Conservation (phyloP, 2,329 filamentous ascomycete genomes). For the Diaporthe batatas region DNA sequence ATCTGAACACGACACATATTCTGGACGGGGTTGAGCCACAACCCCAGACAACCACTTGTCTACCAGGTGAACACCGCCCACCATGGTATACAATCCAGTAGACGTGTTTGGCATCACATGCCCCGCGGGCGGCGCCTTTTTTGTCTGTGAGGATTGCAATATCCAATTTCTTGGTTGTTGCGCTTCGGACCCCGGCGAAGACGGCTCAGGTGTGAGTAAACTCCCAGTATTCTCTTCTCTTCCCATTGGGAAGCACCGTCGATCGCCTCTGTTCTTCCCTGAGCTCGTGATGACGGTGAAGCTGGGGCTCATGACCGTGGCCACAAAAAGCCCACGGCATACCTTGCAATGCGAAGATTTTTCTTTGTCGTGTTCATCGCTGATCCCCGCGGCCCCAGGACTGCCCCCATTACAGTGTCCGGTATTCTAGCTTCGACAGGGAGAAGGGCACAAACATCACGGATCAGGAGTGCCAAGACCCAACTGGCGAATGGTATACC, state of each 20-base stretch:
- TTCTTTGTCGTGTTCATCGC: neutral
- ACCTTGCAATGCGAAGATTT: neutral
- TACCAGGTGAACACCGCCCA: neutral
- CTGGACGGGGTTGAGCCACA: neutral
- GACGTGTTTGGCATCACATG: constrained; percentile 46
- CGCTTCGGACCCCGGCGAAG: constrained; percentile 52
- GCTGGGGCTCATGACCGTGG: neutral
- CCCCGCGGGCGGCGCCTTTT: constrained; percentile 50
- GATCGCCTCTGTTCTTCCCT: neutral
- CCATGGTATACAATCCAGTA: constrained; percentile 22
- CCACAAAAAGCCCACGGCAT: neutral
- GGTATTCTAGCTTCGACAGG: constrained; percentile 48
- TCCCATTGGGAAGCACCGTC: neutral
- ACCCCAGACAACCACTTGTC: neutral
- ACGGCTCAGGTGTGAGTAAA: constrained; percentile 45
- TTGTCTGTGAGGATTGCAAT: constrained; percentile 51
- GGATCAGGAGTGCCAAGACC: constrained; percentile 50
- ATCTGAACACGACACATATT: neutral
- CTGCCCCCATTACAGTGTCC: constrained; percentile 51
- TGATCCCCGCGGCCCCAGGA: constrained; percentile 5
- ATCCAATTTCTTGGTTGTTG: constrained; percentile 58
- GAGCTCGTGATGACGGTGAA: neutral
- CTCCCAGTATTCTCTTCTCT: neutral
- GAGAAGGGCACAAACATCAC: constrained; percentile 47
- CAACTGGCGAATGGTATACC: constrained; percentile 51